These are phyloP conservation scores for Phylloporus sp. DNA, from an alignment of 1,284 basidiomycete species.

Conservation along the genomic window DNA sequence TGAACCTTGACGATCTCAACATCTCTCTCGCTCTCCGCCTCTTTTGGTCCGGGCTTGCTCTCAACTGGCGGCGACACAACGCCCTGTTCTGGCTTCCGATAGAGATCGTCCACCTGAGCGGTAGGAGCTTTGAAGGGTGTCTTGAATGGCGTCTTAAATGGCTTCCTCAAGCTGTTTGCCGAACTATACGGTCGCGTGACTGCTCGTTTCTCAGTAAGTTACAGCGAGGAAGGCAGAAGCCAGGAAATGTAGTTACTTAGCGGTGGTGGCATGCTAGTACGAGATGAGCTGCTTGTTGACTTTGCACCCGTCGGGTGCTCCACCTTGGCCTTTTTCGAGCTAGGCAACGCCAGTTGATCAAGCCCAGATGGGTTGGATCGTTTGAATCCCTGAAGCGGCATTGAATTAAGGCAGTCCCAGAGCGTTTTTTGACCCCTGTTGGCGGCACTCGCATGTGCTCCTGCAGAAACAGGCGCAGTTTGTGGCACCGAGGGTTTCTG, in stretches of 20 bases:
- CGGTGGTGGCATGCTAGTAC: slow-evolving; percentile 30
- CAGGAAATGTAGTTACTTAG: slow-evolving; percentile 37
- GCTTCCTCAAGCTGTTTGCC: slow-evolving; percentile 47
- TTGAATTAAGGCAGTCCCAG: slow-evolving; percentile 24
- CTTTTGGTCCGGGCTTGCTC: neutral
- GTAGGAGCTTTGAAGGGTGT: slow-evolving; percentile 41
- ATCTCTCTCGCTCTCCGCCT: slow-evolving; percentile 2
- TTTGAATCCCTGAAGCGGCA: slow-evolving; percentile 27
- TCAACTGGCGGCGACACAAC: neutral
- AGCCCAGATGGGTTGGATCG: slow-evolving; percentile 22
- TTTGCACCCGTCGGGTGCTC: slow-evolving; percentile 17
- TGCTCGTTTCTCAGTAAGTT: slow-evolving; percentile 19
- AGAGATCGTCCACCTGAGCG: neutral
- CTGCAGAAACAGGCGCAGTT: slow-evolving; percentile 3
- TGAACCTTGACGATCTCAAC: slow-evolving; percentile 23
- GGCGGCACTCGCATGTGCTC: neutral
- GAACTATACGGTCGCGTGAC: slow-evolving; percentile 50
- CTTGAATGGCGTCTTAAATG: slow-evolving; percentile 47
- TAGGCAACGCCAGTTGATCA: slow-evolving; percentile 15
- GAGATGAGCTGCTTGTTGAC: neutral
- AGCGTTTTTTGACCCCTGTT: slow-evolving; percentile 26
- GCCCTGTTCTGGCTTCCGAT: neutral
- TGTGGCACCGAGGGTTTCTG: neutral
- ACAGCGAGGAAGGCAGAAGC: neutral
- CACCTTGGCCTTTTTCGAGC: slow-evolving; percentile 46